Evolutionary conservation across 345 rosid species (phyloP).

Genomic region (Schrenkiella parvula): DNA sequence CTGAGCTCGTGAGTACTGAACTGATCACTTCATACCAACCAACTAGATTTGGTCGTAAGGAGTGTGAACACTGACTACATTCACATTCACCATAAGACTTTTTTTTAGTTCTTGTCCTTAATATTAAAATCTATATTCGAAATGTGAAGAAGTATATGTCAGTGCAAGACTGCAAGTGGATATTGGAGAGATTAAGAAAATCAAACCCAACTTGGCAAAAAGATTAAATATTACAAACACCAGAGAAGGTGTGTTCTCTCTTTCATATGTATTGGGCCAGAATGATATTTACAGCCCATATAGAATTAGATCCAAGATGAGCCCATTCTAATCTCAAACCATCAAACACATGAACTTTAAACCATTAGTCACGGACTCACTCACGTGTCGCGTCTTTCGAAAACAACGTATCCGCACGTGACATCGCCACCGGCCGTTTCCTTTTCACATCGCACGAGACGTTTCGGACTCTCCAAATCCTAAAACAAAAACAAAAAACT

Average conservation of each 20-base stretch:
- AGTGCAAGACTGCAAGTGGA: background rate
- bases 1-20: slow-evolving; percentile 21
- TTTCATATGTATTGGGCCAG: background rate
- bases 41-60: background rate
- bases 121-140: too few relatives aligned
- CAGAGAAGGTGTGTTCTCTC: background rate
- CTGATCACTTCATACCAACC: background rate
- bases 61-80: background rate
- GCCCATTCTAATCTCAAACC: background rate
- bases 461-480: background rate
- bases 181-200: background rate
- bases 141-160: background rate
- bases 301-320: background rate
- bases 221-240: background rate
- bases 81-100: background rate
- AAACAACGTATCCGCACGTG: slow-evolving; percentile 28
- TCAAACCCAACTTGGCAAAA: background rate
- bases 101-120: background rate
- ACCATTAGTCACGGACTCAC: slow-evolving; percentile 9
- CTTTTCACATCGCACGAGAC: slow-evolving; percentile 24
- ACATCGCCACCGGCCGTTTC: slow-evolving; percentile 20
- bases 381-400: slow-evolving; percentile 31
- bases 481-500: background rate
- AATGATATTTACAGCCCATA: background rate
- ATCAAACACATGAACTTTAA: background rate